Conservation (phyloP, 1,284 basidiomycete species). For the Puccinia coronata region DNA sequence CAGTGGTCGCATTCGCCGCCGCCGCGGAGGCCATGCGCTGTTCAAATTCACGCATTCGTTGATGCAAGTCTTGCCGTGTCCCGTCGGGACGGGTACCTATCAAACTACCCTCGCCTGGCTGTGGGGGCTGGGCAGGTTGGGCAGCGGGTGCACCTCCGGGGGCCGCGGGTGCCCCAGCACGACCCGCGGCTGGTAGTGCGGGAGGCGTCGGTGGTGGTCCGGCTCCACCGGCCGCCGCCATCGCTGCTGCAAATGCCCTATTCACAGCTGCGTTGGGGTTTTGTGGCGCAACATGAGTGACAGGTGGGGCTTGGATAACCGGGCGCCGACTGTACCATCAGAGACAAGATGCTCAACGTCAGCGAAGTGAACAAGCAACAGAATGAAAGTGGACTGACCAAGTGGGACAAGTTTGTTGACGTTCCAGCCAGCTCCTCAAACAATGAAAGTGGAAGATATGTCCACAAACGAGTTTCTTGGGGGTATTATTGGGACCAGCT, state of each 20-base stretch:
- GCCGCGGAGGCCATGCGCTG: conserved; percentile 14
- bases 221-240: conserved; percentile 13
- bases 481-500: conserved; percentile 76
- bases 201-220: conserved; percentile 7
- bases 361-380: background rate
- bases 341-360: background rate
- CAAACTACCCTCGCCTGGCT: background rate
- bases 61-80: conserved; percentile 9
- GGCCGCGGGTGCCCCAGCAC: background rate
- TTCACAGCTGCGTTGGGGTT: conserved; percentile 17
- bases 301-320: conserved; percentile 29
- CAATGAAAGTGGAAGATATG: conserved; percentile 99
- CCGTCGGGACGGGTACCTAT: background rate
- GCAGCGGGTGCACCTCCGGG: conserved; percentile 1
- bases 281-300: conserved; percentile 15
- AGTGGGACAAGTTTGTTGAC: conserved; percentile 88
- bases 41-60: conserved; percentile 35
- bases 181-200: conserved; percentile 4
- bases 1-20: background rate
- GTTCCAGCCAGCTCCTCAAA: conserved; percentile 92
- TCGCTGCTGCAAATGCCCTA: conserved; percentile 7
- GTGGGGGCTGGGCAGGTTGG: background rate
- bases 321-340: conserved; percentile 23
- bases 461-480: conserved; percentile 92
- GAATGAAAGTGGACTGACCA: conserved; percentile 67